Conservation (phyloP, 1,284 basidiomycete genomes). For the Inonotus obliquus region DNA sequence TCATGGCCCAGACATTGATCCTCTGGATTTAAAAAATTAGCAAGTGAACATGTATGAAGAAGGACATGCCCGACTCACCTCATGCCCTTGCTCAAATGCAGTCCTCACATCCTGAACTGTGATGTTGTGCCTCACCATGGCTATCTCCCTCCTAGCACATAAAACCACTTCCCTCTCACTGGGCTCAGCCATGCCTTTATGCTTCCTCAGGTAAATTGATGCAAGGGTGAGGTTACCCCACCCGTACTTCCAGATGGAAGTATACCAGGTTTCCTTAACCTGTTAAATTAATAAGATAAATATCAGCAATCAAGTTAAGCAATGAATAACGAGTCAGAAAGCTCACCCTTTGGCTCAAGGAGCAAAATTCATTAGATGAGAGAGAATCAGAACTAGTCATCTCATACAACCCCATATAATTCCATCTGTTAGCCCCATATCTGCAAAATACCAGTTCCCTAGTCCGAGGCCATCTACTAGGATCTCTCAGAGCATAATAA, state of each 20-base stretch:
- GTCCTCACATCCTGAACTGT: neutral
- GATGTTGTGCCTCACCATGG: neutral
- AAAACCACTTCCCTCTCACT: conserved; percentile 22
- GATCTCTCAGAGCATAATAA: conserved; percentile 19
- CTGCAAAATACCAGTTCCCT: conserved; percentile 21
- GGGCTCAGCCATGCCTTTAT: conserved; percentile 20
- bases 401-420: conserved; percentile 34
- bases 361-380: conserved; percentile 30
- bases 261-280: conserved; percentile 21
- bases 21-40: conserved; percentile 9
- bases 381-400: conserved; percentile 23
- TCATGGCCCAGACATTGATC: conserved; percentile 28
- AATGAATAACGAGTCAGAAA: neutral
- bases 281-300: neutral
- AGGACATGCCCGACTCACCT: neutral
- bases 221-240: conserved; percentile 24
- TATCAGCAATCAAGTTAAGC: neutral
- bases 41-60: neutral
- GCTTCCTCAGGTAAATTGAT: conserved; percentile 21
- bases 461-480: neutral
- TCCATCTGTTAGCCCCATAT: conserved; percentile 25
- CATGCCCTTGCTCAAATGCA: neutral
- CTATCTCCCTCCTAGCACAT: neutral
- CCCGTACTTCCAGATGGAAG: conserved; percentile 16
- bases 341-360: conserved; percentile 14